Conservation (phyloP, 2,329 filamentous ascomycete species). For the Herpotrichia juniperi region DNA sequence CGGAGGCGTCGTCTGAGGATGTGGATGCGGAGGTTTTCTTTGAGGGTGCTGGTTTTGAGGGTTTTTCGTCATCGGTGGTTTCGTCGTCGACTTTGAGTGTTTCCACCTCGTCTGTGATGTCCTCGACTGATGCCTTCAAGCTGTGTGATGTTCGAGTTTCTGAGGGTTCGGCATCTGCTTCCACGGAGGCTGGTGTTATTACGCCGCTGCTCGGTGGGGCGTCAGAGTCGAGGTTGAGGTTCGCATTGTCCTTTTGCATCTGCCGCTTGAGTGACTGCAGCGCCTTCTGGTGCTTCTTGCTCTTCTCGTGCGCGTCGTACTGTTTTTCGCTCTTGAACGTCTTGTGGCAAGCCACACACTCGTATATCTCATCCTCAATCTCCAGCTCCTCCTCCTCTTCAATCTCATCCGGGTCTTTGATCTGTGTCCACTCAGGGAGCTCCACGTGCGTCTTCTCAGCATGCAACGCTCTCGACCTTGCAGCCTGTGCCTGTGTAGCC, state of each 20-base stretch:
- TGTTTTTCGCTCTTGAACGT: constrained; percentile 90
- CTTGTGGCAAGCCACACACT: constrained; percentile 69
- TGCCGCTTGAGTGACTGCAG: constrained; percentile 79
- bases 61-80: too few relatives aligned
- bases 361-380: constrained; percentile 59
- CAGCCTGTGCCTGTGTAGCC: constrained; percentile 82
- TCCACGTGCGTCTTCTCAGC: constrained; percentile 72
- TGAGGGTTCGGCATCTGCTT: constrained; percentile 32
- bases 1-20: too few relatives aligned
- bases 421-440: constrained; percentile 77
- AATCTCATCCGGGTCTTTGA: constrained; percentile 56
- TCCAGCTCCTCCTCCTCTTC: constrained; percentile 57
- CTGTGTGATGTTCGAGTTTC: too few relatives aligned
- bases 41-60: too few relatives aligned
- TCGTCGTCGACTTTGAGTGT: too few relatives aligned
- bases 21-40: too few relatives aligned
- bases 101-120: too few relatives aligned
- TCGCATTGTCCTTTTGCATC: constrained; percentile 80
- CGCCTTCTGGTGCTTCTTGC: constrained; percentile 93
- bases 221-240: constrained; percentile 56
- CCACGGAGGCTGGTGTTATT: constrained; percentile 39
- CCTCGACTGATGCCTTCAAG: too few relatives aligned
- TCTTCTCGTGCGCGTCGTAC: constrained; percentile 88
- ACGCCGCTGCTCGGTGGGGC: constrained; percentile 37
- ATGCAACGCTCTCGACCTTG: constrained; percentile 80